These are phyloP conservation scores for Neopestalotiopsis clavispora DNA, from an alignment of 2,329 filamentous ascomycete species.

Conservation along the genomic window DNA sequence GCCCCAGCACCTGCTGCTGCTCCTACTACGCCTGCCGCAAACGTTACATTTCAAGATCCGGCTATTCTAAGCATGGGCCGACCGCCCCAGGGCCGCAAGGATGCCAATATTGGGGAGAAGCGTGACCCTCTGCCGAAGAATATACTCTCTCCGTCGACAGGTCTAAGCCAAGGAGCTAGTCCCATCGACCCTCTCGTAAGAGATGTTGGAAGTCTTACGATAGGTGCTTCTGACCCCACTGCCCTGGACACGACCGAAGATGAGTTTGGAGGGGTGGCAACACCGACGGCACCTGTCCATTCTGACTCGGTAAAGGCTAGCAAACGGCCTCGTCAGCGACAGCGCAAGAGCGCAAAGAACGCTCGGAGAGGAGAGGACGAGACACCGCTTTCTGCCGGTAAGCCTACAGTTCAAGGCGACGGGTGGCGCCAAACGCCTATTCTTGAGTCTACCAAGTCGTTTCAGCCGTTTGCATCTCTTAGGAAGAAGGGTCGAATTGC, in stretches of 20 bases:
- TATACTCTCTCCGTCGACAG: constrained; percentile 27
- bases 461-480: constrained; percentile 65
- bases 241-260: constrained; percentile 26
- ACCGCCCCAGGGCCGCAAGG: constrained; percentile 33
- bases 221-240: constrained; percentile 24
- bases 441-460: constrained; percentile 63
- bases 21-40: constrained; percentile 28
- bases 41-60: constrained; percentile 71
- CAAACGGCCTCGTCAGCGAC: constrained; percentile 25
- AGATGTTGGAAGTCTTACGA: constrained; percentile 21
- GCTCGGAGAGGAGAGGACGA: constrained; percentile 20
- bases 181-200: constrained; percentile 6
- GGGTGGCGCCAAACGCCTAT: constrained; percentile 67
- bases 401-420: constrained; percentile 43
- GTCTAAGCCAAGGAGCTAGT: constrained; percentile 10
- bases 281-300: constrained; percentile 24
- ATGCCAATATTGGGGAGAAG: constrained; percentile 37
- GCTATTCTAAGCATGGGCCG: constrained; percentile 76
- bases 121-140: constrained; percentile 34
- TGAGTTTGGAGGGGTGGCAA: constrained; percentile 22
- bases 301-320: constrained; percentile 24
- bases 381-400: constrained; percentile 25
- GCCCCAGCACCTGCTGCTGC: constrained; percentile 28
- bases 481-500: constrained; percentile 56
- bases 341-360: constrained; percentile 27